Conservation (phyloP, 2,329 filamentous ascomycete species). For the Trichoderma simmonsii region DNA sequence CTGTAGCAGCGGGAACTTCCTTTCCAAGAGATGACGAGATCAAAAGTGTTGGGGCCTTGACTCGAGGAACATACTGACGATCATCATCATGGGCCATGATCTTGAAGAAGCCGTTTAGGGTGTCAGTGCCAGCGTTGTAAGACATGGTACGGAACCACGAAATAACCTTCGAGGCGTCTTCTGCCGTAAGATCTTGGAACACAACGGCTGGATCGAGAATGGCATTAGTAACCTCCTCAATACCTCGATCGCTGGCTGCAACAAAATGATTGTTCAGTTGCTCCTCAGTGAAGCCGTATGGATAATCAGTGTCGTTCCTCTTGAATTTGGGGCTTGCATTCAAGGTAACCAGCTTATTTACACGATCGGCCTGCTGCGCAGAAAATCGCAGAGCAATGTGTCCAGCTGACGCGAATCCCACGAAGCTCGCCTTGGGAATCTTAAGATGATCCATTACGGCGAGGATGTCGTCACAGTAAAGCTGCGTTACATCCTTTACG, state of each 20-base stretch:
- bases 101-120: neutral
- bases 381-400: neutral
- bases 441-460: neutral
- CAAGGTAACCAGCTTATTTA: neutral
- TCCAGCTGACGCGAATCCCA: neutral
- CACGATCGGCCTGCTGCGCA: neutral
- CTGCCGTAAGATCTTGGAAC: neutral
- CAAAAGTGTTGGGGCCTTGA: neutral
- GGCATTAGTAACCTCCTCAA: neutral
- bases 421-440: neutral
- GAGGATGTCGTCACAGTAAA: neutral
- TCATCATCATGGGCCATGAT: neutral
- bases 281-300: neutral
- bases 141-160: neutral
- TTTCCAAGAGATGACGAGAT: neutral
- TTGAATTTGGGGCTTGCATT: neutral
- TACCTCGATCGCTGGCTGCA: neutral
- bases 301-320: neutral
- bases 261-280: neutral
- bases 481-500: neutral
- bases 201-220: neutral
- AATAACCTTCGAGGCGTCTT: neutral
- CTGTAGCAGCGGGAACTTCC: neutral
- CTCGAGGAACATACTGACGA: neutral
- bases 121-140: neutral